A percentile compares a stretch with the other conserved stretches of the same genome.
Evolutionary conservation across 176 grass and related monocot genomes (phyloP).

Genomic region (Typha latifolia): DNA sequence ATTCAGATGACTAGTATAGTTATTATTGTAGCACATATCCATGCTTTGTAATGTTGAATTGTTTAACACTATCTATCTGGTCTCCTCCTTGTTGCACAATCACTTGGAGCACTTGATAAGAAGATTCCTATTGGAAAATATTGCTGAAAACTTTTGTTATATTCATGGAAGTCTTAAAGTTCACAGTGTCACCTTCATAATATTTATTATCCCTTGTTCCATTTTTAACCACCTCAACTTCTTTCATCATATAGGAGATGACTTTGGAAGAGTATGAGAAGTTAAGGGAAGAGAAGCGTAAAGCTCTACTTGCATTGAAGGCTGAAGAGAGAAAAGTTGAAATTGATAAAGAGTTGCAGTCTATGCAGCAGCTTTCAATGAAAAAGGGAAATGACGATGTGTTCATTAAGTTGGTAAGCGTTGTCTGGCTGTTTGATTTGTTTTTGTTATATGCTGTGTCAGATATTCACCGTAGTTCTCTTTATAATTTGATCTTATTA

Average conservation of each 20-base stretch:
- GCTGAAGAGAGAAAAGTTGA: slow-evolving; percentile 72
- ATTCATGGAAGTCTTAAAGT: too few relatives aligned
- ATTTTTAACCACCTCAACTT: too few relatives aligned
- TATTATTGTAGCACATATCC: too few relatives aligned
- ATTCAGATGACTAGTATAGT: too few relatives aligned
- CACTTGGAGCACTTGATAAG: too few relatives aligned
- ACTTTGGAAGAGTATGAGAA: slow-evolving; percentile 91
- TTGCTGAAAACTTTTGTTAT: too few relatives aligned
- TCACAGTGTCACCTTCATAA: too few relatives aligned
- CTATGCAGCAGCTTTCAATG: slow-evolving; percentile 55
- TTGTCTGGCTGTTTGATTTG: background rate
- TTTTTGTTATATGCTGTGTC: background rate
- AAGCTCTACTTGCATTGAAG: slow-evolving; percentile 62
- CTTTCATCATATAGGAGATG: slow-evolving; percentile 44
- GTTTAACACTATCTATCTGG: too few relatives aligned
- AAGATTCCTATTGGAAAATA: too few relatives aligned
- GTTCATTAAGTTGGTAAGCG: slow-evolving; percentile 78
- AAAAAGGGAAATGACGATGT: slow-evolving; percentile 61
- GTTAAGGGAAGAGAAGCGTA: slow-evolving; percentile 66
- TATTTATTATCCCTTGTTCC: too few relatives aligned
- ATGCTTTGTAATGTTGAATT: too few relatives aligned
- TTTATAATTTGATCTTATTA: slow-evolving; percentile 13
- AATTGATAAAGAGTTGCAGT: slow-evolving; percentile 80
- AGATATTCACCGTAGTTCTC: background rate
- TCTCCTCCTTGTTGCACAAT: too few relatives aligned